A percentile compares a stretch with the other conserved stretches of the same genome.
Conservation (phyloP, 345 rosid genomes). For the Gossypium arboreum region DNA sequence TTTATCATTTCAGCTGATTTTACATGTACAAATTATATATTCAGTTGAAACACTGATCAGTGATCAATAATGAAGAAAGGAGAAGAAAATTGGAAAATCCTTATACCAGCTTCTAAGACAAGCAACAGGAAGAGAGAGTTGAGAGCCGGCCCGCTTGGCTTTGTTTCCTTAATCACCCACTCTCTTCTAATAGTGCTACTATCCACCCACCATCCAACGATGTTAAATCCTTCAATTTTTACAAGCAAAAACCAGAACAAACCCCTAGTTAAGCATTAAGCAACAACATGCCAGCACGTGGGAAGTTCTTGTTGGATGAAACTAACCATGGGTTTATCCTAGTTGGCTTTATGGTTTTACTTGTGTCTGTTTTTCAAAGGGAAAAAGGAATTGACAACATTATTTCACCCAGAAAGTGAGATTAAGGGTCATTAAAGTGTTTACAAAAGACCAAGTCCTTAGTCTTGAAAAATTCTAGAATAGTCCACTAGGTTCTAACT, state of each 20-base stretch:
- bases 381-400: too few species aligned
- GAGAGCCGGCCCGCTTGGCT: not conserved
- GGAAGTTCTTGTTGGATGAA: not conserved
- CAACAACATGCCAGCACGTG: not conserved
- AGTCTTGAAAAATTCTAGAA: too few species aligned
- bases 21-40: not conserved
- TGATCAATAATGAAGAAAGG: not conserved
- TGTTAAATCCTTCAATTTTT: not conserved
- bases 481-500: too few species aligned
- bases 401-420: not conserved
- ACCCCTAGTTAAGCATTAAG: not conserved
- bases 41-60: not conserved
- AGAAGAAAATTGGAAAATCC: not conserved
- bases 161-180: not conserved
- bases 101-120: not conserved
- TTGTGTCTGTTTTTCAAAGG: not conserved
- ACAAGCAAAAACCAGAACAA: not conserved
- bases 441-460: too few species aligned
- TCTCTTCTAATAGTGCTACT: not conserved
- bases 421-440: too few species aligned
- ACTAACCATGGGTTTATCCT: not conserved
- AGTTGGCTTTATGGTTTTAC: not conserved
- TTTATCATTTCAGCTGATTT: not conserved
- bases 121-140: not conserved
- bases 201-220: not conserved